Percentiles rank a stretch among this genome's conserved stretches.
Conservation (phyloP, 345 rosid species). For the Lumnitzera racemosa region DNA sequence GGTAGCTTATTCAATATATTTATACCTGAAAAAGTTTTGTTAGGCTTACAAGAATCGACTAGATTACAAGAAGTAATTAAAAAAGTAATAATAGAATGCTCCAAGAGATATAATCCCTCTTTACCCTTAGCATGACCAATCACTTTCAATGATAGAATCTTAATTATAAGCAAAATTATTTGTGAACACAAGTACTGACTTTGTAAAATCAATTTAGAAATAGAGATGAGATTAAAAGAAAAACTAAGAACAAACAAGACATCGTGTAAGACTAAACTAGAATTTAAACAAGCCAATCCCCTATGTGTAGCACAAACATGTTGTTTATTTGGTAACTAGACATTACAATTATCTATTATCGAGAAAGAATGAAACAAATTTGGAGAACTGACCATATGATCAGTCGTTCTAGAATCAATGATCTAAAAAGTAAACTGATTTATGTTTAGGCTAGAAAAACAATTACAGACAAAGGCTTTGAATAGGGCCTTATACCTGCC, state of each 20-base stretch:
- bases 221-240: neutral
- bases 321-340: neutral
- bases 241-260: neutral
- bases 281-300: neutral
- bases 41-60: too few species aligned
- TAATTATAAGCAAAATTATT: neutral
- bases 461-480: neutral
- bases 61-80: too few species aligned
- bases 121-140: neutral
- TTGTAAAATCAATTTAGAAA: neutral
- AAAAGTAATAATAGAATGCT: too few species aligned
- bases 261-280: neutral
- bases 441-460: neutral
- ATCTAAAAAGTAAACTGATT: neutral
- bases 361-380: neutral
- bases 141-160: neutral
- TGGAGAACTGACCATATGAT: neutral
- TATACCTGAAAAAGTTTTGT: too few species aligned
- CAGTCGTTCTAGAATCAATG: neutral
- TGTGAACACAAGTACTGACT: neutral
- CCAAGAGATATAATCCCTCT: too few species aligned
- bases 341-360: neutral
- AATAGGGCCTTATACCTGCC: too few species aligned
- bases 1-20: too few species aligned
- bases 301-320: neutral